Percentiles rank a stretch among this genome's conserved stretches.
Conservation (phyloP, 2,329 filamentous ascomycete genomes). For the Microdochium nivale region DNA sequence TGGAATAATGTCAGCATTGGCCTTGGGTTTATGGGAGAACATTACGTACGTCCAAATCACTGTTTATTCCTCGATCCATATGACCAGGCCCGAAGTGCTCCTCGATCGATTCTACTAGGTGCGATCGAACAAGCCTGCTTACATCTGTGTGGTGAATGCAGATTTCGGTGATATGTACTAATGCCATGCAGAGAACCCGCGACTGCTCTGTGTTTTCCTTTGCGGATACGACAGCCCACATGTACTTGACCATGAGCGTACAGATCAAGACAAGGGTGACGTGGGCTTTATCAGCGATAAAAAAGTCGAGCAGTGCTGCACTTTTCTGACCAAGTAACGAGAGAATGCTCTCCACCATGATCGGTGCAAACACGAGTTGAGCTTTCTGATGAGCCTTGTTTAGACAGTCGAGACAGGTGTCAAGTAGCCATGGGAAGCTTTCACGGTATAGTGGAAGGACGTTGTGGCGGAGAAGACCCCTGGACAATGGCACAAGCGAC, state of each 20-base stretch:
- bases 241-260: neutral
- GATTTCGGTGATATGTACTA: neutral
- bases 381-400: conserved; percentile 2
- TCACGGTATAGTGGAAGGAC: conserved; percentile 26
- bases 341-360: neutral
- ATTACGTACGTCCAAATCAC: neutral
- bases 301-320: neutral
- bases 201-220: neutral
- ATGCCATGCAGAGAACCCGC: neutral
- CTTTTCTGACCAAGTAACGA: neutral
- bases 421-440: conserved; percentile 39
- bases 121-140: neutral
- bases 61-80: neutral
- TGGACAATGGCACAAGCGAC: conserved; percentile 10
- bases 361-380: neutral
- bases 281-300: neutral
- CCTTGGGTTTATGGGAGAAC: neutral
- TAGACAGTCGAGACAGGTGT: conserved; percentile 35
- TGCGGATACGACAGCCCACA: neutral
- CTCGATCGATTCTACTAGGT: neutral
- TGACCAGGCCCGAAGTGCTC: neutral
- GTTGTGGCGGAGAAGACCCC: conserved; percentile 18
- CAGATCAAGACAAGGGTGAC: neutral
- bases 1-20: neutral
- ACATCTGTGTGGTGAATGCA: neutral